Evolutionary conservation across 2,329 filamentous ascomycete species (phyloP).

Genomic region (Pseudogymnoascus sp.): DNA sequence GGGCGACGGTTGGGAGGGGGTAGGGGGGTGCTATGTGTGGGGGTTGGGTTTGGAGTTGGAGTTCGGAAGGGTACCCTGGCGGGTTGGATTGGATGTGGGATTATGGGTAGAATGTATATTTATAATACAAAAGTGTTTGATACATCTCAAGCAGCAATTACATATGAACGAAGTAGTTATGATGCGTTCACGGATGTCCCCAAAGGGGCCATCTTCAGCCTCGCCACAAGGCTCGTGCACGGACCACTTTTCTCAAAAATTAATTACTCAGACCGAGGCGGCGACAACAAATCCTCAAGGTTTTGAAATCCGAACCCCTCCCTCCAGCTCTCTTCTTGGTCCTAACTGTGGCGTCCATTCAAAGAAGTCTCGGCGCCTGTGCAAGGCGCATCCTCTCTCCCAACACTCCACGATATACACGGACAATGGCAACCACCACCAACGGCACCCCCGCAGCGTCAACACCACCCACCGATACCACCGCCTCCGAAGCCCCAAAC

Average conservation of each 20-base stretch:
- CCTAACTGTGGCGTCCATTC: neutral
- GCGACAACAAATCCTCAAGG: neutral
- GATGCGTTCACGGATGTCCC: neutral
- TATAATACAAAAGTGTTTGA: neutral
- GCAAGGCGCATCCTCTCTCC: neutral
- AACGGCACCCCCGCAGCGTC: neutral
- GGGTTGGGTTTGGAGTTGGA: neutral
- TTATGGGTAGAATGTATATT: neutral
- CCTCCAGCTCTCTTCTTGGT: neutral
- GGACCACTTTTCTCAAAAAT: neutral
- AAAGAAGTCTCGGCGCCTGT: neutral
- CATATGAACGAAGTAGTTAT: neutral
- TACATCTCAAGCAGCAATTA: neutral
- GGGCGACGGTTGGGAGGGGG: slow-evolving; percentile 28
- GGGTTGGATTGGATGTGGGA: neutral
- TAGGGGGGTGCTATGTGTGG: neutral
- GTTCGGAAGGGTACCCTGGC: neutral
- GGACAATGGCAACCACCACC: neutral
- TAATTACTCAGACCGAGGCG: neutral
- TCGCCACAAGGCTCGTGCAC: neutral
- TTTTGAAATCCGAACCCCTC: neutral
- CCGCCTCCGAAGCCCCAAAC: neutral
- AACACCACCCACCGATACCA: neutral
- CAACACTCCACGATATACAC: neutral
- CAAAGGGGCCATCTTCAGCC: neutral